A percentile compares a stretch with the other conserved stretches of the same genome.
phyloP scores from a whole-genome alignment of 345 rosid genomes.

The Aquilaria yunnanensis region DNA sequence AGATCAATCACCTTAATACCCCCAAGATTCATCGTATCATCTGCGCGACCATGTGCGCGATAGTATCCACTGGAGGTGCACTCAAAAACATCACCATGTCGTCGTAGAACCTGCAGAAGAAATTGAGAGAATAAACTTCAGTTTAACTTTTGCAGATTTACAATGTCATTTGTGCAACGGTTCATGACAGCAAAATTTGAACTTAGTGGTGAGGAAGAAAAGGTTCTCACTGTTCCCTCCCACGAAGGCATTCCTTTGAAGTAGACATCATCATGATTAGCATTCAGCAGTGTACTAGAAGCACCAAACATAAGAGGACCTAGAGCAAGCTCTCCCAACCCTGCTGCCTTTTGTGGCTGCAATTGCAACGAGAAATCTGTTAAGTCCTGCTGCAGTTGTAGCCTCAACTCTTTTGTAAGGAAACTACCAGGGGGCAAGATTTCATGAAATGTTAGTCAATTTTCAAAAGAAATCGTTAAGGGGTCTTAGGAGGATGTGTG shows the following conservation, averaged over 20 bases:
- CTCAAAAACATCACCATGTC: constrained; percentile 96
- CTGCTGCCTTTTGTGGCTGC: constrained; percentile 57
- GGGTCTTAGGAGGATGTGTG: not conserved
- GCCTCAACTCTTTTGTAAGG: too few relatives aligned
- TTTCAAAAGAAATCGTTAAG: not conserved
- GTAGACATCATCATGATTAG: constrained; percentile 69
- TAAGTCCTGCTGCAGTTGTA: not conserved
- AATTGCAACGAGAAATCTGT: constrained; percentile 17
- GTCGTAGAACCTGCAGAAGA: constrained; percentile 54
- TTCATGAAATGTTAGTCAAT: not conserved
- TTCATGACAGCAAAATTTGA: too few relatives aligned
- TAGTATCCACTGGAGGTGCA: constrained; percentile 70
- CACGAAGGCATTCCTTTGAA: constrained; percentile 77
- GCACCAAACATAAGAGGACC: constrained; percentile 80
- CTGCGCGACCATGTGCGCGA: constrained; percentile 94
- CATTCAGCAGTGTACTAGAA: constrained; percentile 72
- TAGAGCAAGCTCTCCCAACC: constrained; percentile 89
- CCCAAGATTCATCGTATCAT: constrained; percentile 97
- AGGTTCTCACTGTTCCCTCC: constrained; percentile 54
- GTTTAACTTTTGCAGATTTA: too few relatives aligned
- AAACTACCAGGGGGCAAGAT: not conserved
- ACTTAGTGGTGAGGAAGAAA: not conserved
- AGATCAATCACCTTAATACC: constrained; percentile 72
- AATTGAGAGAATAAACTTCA: too few relatives aligned
- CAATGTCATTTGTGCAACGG: too few relatives aligned